Evolutionary conservation across 1,284 basidiomycete species (phyloP), one percentile per base, ranked within the genome.

Genomic region (Ustilago loliicola): DNA sequence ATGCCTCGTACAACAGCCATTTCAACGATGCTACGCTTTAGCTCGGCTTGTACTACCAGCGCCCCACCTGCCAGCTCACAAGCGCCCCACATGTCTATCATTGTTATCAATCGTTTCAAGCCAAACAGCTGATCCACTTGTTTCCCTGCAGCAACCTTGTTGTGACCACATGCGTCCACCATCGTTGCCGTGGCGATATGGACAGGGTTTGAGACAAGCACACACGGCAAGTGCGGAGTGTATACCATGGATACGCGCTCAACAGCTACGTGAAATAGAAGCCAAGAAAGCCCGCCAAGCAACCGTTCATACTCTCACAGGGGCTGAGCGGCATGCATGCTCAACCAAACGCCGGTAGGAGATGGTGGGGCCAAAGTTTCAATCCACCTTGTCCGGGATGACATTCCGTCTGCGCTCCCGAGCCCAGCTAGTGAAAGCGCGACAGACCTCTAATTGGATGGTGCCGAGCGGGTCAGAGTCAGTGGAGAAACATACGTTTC

Each of bases 311-410:
- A 5, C 32, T 34, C 11, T 6, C 5, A 11, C 6, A 34, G 6
- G 32, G 11, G 11, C 32, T 19, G 38, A n/a, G 11, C 38, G 38
- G 19, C 38, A 17, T 45, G 42, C 42, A 45, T 45, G n/a, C 48
- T 3, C 9, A 19, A 15, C 48, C 48, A 50, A 50, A 50, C 25
- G 25, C 48, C 48, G 48, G 7, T 13, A 29, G 11, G 27, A 50
- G 25, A 15, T 2, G 48, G 48, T 50, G 23, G 48, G 25, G 29
- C 48, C 2, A 48, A 48, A 10, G 45, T 50, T 50, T 50, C 48
- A 50, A 29, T 50, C 45, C 45, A 48, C 45, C 38, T 23, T 23
- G 45, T 48, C 17, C 48, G 48, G 48, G 25, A 50, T 27, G 23
- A 27, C 48, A 30, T 50, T 27, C 48, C 48, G 5, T 50, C 15